phyloP scores from a whole-genome alignment of 2,329 filamentous ascomycete genomes.

The Westerdykella aurantiaca region DNA sequence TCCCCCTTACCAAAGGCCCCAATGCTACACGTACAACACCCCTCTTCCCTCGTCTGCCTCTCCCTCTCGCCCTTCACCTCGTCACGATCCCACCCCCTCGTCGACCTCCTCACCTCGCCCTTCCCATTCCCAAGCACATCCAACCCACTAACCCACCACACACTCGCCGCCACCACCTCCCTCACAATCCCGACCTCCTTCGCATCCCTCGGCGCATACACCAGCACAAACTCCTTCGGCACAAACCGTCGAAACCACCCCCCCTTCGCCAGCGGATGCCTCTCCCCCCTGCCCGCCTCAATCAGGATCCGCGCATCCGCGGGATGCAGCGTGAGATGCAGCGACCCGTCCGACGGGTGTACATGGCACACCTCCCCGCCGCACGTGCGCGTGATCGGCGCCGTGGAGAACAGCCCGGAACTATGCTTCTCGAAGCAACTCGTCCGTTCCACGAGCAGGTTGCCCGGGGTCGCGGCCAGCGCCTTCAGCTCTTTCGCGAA shows the following conservation, averaged over 20 bases:
- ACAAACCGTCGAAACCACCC: slow-evolving; percentile 63
- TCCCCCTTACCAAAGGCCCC: slow-evolving; percentile 19
- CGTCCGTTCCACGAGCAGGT: slow-evolving; percentile 47
- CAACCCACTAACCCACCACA: slow-evolving; percentile 57
- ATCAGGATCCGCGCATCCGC: slow-evolving; percentile 68
- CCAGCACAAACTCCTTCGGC: slow-evolving; percentile 69
- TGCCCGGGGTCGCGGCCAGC: slow-evolving; percentile 20
- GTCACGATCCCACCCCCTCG: slow-evolving; percentile 16
- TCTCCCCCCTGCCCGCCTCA: slow-evolving; percentile 71
- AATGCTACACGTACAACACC: slow-evolving; percentile 24
- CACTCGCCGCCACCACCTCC: slow-evolving; percentile 66
- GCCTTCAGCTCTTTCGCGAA: slow-evolving; percentile 16
- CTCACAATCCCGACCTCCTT: slow-evolving; percentile 63
- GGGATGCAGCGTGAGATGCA: slow-evolving; percentile 77
- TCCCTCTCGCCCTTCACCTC: slow-evolving; percentile 9
- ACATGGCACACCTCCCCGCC: slow-evolving; percentile 79
- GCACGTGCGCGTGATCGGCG: slow-evolving; percentile 63
- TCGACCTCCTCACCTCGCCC: slow-evolving; percentile 15
- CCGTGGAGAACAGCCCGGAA: slow-evolving; percentile 64
- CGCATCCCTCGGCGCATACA: slow-evolving; percentile 70
- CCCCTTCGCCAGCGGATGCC: slow-evolving; percentile 60
- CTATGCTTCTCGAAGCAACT: slow-evolving; percentile 81
- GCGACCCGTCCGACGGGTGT: slow-evolving; percentile 67
- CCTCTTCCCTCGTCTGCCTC: slow-evolving; percentile 13
- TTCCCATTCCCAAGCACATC: slow-evolving; percentile 18